These are phyloP conservation scores for Stylonectria norvegica DNA, from an alignment of 2,329 filamentous ascomycete genomes.

Conservation along the genomic window DNA sequence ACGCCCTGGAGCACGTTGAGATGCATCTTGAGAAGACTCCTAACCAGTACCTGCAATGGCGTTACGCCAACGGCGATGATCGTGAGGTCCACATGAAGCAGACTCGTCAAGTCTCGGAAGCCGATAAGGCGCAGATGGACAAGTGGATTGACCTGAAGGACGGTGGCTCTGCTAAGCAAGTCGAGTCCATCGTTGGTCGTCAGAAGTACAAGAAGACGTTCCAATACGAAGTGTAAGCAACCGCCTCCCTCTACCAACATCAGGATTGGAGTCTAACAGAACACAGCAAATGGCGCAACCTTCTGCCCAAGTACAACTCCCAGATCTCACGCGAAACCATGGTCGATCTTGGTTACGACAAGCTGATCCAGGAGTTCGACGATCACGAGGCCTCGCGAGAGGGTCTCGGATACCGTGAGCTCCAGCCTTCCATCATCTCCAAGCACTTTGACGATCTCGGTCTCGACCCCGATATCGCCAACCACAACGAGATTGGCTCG, in stretches of 20 bases:
- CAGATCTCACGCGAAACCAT: slow-evolving; percentile 93
- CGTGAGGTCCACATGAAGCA: slow-evolving; percentile 97
- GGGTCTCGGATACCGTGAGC: slow-evolving; percentile 90
- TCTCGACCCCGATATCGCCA: slow-evolving; percentile 94
- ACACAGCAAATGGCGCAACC: slow-evolving; percentile 77
- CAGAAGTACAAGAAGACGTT: slow-evolving; percentile 99
- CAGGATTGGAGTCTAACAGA: slow-evolving; percentile 25
- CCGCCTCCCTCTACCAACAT: not conserved
- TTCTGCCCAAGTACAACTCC: slow-evolving; percentile 89
- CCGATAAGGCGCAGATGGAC: slow-evolving; percentile 88
- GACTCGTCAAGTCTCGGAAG: slow-evolving; percentile 81
- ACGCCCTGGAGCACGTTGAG: slow-evolving; percentile 97
- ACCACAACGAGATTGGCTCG: slow-evolving; percentile 97
- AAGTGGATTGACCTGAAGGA: slow-evolving; percentile 82
- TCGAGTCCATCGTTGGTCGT: slow-evolving; percentile 89
- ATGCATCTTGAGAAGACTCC: slow-evolving; percentile 99
- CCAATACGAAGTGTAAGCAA: slow-evolving; percentile 85
- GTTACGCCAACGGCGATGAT: slow-evolving; percentile 94
- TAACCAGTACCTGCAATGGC: slow-evolving; percentile 98
- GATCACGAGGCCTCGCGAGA: slow-evolving; percentile 98
- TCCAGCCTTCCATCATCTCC: slow-evolving; percentile 89
- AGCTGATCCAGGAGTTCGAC: slow-evolving; percentile 96
- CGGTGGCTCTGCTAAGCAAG: slow-evolving; percentile 70
- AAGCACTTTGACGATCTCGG: slow-evolving; percentile 98
- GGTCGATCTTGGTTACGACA: slow-evolving; percentile 78